These are phyloP conservation scores for Daldinia loculata DNA, from an alignment of 495 filamentous ascomycete genomes.

Conservation along the genomic window DNA sequence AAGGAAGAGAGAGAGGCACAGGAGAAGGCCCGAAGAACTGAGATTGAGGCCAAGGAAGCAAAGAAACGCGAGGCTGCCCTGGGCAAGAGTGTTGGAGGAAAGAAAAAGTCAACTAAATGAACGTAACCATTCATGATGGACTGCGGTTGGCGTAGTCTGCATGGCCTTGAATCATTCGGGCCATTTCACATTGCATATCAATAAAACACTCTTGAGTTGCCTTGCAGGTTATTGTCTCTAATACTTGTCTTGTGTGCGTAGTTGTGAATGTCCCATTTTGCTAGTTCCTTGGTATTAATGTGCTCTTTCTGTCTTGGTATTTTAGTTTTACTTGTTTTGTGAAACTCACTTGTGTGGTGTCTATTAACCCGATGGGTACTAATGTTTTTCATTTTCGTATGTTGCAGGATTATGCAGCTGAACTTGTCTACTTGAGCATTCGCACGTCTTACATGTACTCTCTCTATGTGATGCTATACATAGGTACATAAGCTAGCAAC, in stretches of 20 bases:
- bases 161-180: slow-evolving; percentile 1
- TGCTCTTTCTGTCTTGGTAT: not conserved
- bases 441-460: not conserved
- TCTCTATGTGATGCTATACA: not conserved
- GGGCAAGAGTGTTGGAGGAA: slow-evolving; percentile 45
- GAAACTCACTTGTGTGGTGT: not conserved
- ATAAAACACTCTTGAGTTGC: slow-evolving; percentile 7
- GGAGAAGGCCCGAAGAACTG: slow-evolving; percentile 59
- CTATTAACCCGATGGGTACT: not conserved
- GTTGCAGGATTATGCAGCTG: not conserved
- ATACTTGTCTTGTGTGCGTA: not conserved
- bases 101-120: slow-evolving; percentile 50
- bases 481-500: not conserved
- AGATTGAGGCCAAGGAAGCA: slow-evolving; percentile 64
- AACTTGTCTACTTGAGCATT: not conserved
- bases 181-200: slow-evolving; percentile 3
- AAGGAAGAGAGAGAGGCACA: slow-evolving; percentile 75
- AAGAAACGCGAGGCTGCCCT: slow-evolving; percentile 71
- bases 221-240: not conserved
- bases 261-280: not conserved
- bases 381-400: not conserved
- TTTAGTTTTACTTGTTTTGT: not conserved
- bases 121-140: not conserved
- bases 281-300: not conserved
- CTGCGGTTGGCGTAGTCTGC: slow-evolving; percentile 20